Evolutionary conservation across 208 protist genomes (phyloP).

Genomic region (Wallacemonas rigidus): DNA sequence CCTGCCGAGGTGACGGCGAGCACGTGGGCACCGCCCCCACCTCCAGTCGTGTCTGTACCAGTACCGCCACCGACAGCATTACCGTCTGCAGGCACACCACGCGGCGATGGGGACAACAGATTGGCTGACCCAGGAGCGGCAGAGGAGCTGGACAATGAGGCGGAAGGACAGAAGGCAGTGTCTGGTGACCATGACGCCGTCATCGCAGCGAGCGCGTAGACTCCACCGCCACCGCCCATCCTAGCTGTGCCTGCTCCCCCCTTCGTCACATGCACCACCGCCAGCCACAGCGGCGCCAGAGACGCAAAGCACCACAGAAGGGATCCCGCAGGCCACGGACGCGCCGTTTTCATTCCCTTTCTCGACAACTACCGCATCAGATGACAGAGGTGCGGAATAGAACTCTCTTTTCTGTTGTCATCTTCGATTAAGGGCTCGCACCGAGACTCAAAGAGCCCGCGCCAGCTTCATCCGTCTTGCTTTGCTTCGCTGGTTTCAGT

Average conservation of each 20-base stretch:
- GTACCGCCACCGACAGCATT: background rate
- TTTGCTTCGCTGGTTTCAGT: too few relatives aligned
- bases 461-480: too few relatives aligned
- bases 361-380: too few relatives aligned
- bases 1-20: background rate
- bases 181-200: background rate
- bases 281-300: background rate
- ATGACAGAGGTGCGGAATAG: background rate
- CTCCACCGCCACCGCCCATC: conserved; percentile 12
- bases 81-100: too few relatives aligned
- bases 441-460: too few relatives aligned
- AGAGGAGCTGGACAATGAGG: background rate
- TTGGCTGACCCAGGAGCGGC: too few relatives aligned
- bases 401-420: background rate
- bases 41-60: conserved; percentile 19
- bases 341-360: too few relatives aligned
- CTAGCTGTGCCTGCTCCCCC: conserved; percentile 6
- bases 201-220: background rate
- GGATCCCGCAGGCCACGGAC: too few relatives aligned
- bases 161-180: too few relatives aligned
- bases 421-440: too few relatives aligned
- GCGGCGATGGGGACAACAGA: too few relatives aligned
- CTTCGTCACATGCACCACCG: background rate
- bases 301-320: background rate
- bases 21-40: conserved; percentile 13